Conservation (phyloP, 2,329 filamentous ascomycete genomes). For the Huntiella savannae region DNA sequence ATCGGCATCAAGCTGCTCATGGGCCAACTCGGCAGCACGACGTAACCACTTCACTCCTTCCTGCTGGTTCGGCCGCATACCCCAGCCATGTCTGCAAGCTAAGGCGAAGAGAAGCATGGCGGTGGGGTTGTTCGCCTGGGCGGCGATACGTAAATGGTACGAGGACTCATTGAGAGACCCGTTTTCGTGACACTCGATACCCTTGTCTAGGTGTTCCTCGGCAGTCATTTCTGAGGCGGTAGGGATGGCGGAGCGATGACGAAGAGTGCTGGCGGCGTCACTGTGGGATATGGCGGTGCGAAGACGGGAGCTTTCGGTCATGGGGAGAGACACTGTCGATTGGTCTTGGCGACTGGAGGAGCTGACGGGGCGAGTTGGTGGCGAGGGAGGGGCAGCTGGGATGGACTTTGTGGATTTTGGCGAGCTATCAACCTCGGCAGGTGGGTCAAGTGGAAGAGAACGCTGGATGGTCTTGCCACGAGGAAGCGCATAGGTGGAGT, state of each 20-base stretch:
- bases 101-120: slow-evolving; percentile 93
- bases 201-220: slow-evolving; percentile 79
- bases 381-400: slow-evolving; percentile 36
- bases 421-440: slow-evolving; percentile 29
- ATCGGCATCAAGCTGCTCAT: slow-evolving; percentile 66
- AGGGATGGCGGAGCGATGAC: slow-evolving; percentile 26
- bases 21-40: slow-evolving; percentile 71
- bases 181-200: slow-evolving; percentile 74
- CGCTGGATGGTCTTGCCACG: slow-evolving; percentile 64
- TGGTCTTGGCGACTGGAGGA: slow-evolving; percentile 22
- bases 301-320: slow-evolving; percentile 20
- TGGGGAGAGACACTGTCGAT: slow-evolving; percentile 17
- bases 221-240: slow-evolving; percentile 52
- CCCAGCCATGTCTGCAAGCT: slow-evolving; percentile 92
- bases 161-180: slow-evolving; percentile 84
- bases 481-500: slow-evolving; percentile 68
- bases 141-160: slow-evolving; percentile 82
- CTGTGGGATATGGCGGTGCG: slow-evolving; percentile 30
- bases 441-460: slow-evolving; percentile 35
- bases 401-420: slow-evolving; percentile 7
- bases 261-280: slow-evolving; percentile 35
- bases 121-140: slow-evolving; percentile 67
- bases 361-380: slow-evolving; percentile 40
- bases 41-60: slow-evolving; percentile 87
- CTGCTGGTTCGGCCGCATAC: slow-evolving; percentile 76